Conservation (phyloP, 2,329 filamentous ascomycete species). For the Phaeophleospora eucalypticola region DNA sequence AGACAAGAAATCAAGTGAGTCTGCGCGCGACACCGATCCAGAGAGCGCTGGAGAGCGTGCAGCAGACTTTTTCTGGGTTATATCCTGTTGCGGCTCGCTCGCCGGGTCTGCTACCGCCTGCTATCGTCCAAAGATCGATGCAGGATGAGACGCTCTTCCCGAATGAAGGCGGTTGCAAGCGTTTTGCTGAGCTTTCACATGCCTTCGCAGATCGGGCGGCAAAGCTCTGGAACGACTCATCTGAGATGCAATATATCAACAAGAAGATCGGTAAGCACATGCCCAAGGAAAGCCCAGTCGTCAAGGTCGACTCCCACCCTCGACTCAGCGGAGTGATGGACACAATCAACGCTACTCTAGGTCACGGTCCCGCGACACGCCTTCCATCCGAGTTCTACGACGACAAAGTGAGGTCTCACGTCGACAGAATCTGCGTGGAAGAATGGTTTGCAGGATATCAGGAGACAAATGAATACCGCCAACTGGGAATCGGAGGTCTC, state of each 20-base stretch:
- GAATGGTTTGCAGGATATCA: slow-evolving; percentile 90
- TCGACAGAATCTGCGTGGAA: slow-evolving; percentile 72
- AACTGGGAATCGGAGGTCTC: slow-evolving; percentile 77
- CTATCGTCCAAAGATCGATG: slow-evolving; percentile 43
- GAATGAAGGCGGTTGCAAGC: slow-evolving; percentile 47
- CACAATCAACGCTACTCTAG: slow-evolving; percentile 81
- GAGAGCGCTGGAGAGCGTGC: slow-evolving; percentile 48
- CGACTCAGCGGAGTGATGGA: slow-evolving; percentile 89
- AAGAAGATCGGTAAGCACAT: slow-evolving; percentile 79
- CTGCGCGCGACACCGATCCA: slow-evolving; percentile 48
- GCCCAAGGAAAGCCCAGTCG: slow-evolving; percentile 60
- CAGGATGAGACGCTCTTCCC: slow-evolving; percentile 49
- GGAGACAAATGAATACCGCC: slow-evolving; percentile 82
- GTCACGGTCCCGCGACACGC: slow-evolving; percentile 74
- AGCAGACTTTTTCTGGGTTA: slow-evolving; percentile 48
- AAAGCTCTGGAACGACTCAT: slow-evolving; percentile 51
- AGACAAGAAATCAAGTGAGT: slow-evolving; percentile 38
- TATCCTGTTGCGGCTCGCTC: slow-evolving; percentile 43
- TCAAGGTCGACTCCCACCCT: slow-evolving; percentile 81
- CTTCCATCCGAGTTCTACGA: slow-evolving; percentile 74
- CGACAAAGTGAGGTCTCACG: slow-evolving; percentile 60
- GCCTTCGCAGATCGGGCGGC: slow-evolving; percentile 48
- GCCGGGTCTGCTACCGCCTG: slow-evolving; percentile 40
- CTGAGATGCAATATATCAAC: slow-evolving; percentile 81
- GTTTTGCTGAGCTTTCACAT: slow-evolving; percentile 45